Conservation (phyloP, 768 basidiomycete species). For the Plicaturopsis crispa region DNA sequence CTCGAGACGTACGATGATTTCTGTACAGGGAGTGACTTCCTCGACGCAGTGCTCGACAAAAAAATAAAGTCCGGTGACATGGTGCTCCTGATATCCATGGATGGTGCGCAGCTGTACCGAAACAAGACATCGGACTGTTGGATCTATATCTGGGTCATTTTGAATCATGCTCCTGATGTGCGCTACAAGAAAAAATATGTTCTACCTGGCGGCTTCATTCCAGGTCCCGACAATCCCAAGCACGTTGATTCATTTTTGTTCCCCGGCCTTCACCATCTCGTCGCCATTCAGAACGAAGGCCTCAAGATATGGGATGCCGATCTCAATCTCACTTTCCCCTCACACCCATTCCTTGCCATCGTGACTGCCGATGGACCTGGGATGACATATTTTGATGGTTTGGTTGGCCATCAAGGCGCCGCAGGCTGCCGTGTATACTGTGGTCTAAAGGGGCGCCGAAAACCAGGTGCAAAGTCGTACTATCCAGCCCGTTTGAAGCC, state of each 20-base stretch:
- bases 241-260: constrained; percentile 26
- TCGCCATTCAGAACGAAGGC: constrained; percentile 22
- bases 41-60: constrained; percentile 9
- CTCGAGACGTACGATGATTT: constrained; percentile 19
- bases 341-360: constrained; percentile 14
- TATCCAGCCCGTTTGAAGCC: constrained; percentile 25
- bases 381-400: constrained; percentile 20
- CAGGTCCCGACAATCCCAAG: constrained; percentile 27
- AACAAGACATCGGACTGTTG: constrained; percentile 33
- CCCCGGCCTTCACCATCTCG: constrained; percentile 23
- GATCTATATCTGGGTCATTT: constrained; percentile 33
- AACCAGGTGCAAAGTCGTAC: constrained; percentile 18
- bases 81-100: constrained; percentile 25
- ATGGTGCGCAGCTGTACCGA: constrained; percentile 36
- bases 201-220: constrained; percentile 23
- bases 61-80: constrained; percentile 22
- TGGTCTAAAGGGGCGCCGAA: constrained; percentile 17
- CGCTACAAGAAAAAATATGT: constrained; percentile 24
- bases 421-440: constrained; percentile 29
- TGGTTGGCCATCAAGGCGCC: constrained; percentile 24
- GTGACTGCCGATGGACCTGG: constrained; percentile 20
- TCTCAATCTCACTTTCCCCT: constrained; percentile 7
- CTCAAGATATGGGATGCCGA: constrained; percentile 24
- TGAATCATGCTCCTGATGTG: constrained; percentile 17
- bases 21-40: constrained; percentile 19